Percentiles rank a stretch among this genome's conserved stretches.
Conservation (phyloP, 2,329 filamentous ascomycete species). For the Stachybotrys echinatus region DNA sequence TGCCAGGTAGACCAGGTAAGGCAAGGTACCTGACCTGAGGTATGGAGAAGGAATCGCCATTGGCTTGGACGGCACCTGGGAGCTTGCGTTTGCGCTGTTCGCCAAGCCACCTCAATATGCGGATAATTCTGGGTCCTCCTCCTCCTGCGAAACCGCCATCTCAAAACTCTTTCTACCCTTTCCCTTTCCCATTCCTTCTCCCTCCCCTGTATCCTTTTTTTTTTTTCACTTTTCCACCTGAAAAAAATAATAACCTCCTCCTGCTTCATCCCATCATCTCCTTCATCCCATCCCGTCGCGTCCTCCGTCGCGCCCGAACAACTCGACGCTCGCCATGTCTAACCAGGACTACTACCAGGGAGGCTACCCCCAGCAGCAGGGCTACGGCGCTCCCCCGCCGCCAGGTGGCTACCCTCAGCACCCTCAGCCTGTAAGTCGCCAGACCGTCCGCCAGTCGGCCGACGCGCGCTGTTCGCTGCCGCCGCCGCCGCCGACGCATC, state of each 20-base stretch:
- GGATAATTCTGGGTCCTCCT: background rate
- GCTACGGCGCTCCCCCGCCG: constrained; percentile 14
- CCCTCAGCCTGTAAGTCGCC: constrained; percentile 33
- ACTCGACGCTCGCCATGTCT: constrained; percentile 23
- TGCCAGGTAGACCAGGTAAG: no score
- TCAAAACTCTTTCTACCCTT: background rate
- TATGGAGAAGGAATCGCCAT: no score
- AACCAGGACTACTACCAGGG: constrained; percentile 36
- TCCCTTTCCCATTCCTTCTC: background rate
- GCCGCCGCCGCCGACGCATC: no score
- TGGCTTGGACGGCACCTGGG: no score
- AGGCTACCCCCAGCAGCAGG: constrained; percentile 16
- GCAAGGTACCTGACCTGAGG: no score
- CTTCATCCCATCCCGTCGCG: background rate
- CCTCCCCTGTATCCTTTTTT: background rate
- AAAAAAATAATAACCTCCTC: background rate
- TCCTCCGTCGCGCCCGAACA: background rate
- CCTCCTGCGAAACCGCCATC: background rate
- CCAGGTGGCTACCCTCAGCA: constrained; percentile 32
- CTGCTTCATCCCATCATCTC: background rate
- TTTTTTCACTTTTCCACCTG: background rate
- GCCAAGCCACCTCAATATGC: background rate
- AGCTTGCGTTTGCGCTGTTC: background rate
- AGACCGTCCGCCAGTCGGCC: no score
- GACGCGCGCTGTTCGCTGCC: no score